A percentile compares a stretch with the other conserved stretches of the same genome.
These are phyloP conservation scores for Talaromyces proteolyticus DNA, from an alignment of 495 filamentous ascomycete genomes.

Conservation along the genomic window DNA sequence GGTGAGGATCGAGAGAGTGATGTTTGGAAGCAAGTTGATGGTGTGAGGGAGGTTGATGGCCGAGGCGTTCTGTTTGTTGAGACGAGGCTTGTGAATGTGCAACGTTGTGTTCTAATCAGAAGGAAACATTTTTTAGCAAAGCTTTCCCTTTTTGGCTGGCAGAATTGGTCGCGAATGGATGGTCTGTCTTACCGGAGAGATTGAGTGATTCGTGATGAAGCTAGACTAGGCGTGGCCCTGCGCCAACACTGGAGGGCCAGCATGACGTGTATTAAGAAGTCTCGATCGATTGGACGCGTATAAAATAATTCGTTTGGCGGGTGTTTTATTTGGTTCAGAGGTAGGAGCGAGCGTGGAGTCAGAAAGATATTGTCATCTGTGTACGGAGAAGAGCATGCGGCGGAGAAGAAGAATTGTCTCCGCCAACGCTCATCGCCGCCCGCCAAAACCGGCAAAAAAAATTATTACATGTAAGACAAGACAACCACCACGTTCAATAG, in stretches of 20 bases:
- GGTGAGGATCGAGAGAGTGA: slow-evolving; percentile 11
- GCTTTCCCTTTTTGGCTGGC: too few relatives aligned
- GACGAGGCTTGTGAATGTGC: not conserved
- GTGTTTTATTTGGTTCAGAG: too few relatives aligned
- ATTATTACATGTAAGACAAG: not conserved
- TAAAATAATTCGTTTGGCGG: too few relatives aligned
- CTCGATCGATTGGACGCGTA: not conserved
- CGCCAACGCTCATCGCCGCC: not conserved
- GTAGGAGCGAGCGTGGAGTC: too few relatives aligned
- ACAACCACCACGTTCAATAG: not conserved
- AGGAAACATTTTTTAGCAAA: too few relatives aligned
- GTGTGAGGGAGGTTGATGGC: not conserved
- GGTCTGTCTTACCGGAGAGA: not conserved
- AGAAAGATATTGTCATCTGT: too few relatives aligned
- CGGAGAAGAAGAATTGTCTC: not conserved
- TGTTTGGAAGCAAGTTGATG: slow-evolving; percentile 18
- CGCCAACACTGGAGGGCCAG: not conserved
- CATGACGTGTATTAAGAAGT: not conserved
- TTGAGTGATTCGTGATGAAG: not conserved
- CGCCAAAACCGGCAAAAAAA: not conserved
- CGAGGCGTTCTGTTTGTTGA: not conserved
- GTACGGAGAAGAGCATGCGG: too few relatives aligned
- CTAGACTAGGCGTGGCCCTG: not conserved
- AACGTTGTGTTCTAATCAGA: not conserved
- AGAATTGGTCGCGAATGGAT: too few relatives aligned